Evolutionary conservation across 225 moss, liverwort and hornwort genomes (phyloP).

Genomic region (Marchantia polymorpha): DNA sequence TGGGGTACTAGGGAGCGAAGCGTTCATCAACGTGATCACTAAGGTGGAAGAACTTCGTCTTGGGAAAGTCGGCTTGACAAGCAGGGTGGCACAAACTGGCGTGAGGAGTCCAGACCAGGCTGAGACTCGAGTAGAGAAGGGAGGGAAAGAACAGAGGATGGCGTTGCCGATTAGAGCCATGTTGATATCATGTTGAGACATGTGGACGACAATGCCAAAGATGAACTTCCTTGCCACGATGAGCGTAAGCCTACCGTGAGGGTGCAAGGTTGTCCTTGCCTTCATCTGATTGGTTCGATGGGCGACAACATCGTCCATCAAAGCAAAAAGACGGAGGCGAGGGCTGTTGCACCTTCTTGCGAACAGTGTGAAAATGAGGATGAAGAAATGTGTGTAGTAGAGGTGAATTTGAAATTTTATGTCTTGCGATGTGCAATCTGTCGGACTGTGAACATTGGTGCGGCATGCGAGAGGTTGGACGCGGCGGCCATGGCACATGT

Average conservation of each 20-base stretch:
- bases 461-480: no score
- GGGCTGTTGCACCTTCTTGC: no score
- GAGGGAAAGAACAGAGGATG: constrained; percentile 53
- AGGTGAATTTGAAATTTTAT: no score
- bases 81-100: constrained; percentile 56
- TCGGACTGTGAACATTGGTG: no score
- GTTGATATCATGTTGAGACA: constrained; percentile 30
- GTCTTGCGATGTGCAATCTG: no score
- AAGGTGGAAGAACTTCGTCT: constrained; percentile 55
- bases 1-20: constrained; percentile 51
- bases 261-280: no score
- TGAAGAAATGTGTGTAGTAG: no score
- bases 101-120: constrained; percentile 43
- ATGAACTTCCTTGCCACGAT: constrained; percentile 45
- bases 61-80: constrained; percentile 70
- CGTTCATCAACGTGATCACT: constrained; percentile 52
- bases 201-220: constrained; percentile 38
- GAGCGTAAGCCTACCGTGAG: constrained; percentile 49
- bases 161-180: constrained; percentile 28
- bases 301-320: no score
- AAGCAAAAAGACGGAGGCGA: no score
- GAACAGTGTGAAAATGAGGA: no score
- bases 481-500: no score
- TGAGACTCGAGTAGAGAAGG: constrained; percentile 35
- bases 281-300: no score